Conservation (phyloP, 345 rosid species). For the Hypericum androsaemum region DNA sequence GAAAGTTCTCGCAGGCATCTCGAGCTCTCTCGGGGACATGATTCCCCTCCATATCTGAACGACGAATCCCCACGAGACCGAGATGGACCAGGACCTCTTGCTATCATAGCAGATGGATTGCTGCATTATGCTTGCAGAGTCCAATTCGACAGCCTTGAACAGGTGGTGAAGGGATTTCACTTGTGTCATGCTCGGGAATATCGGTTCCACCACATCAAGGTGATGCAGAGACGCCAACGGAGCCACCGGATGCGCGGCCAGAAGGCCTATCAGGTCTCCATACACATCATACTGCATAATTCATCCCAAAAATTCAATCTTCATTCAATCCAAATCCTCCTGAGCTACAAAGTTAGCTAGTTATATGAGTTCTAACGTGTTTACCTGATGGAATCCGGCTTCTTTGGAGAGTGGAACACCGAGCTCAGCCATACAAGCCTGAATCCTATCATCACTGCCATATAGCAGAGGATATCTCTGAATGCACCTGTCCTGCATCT, state of each 20-base stretch:
- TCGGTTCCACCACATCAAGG: conserved; percentile 64
- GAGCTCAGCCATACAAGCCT: conserved; percentile 82
- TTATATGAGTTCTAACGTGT: not conserved
- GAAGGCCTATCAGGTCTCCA: conserved; percentile 61
- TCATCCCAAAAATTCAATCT: not conserved
- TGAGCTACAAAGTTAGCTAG: not conserved
- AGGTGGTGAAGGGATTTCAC: conserved; percentile 42
- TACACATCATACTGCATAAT: conserved; percentile 62
- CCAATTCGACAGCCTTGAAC: conserved; percentile 41
- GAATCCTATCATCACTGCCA: conserved; percentile 77
- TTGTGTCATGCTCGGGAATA: conserved; percentile 53
- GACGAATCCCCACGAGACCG: conserved; percentile 76
- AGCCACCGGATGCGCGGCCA: conserved; percentile 68
- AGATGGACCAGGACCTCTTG: conserved; percentile 54
- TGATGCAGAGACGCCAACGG: conserved; percentile 73
- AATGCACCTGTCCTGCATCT: conserved; percentile 72
- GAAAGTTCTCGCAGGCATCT: conserved; percentile 78
- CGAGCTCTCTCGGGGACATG: conserved; percentile 78
- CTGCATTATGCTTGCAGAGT: conserved; percentile 70
- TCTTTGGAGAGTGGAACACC: conserved; percentile 73
- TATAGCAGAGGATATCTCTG: conserved; percentile 66
- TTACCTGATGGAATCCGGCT: conserved; percentile 80
- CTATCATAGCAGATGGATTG: conserved; percentile 74
- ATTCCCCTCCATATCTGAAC: conserved; percentile 66
- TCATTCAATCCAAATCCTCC: not conserved